A percentile compares a stretch with the other conserved stretches of the same genome.
phyloP scores from a whole-genome alignment of 2,329 filamentous ascomycete species.

The Decorospora gaudefroyi region DNA sequence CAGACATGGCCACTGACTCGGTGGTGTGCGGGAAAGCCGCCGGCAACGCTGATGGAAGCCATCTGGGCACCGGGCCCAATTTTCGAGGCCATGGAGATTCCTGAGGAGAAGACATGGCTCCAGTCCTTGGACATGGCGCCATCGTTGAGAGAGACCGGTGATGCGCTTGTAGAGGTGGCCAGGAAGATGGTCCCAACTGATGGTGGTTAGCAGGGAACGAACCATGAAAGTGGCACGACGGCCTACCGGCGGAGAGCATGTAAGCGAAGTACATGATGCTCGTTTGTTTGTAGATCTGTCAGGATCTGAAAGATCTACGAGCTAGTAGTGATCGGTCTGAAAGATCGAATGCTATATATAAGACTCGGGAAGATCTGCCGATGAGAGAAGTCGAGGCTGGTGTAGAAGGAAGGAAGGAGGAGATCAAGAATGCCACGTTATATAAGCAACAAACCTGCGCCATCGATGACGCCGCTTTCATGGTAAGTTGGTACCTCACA shows the following conservation, averaged over 20 bases:
- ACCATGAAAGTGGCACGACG: background rate
- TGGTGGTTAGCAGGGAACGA: background rate
- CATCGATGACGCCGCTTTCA: too few species aligned
- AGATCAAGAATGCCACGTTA: background rate
- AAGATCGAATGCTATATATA: background rate
- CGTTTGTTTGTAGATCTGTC: background rate
- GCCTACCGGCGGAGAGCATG: background rate
- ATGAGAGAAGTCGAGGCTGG: background rate
- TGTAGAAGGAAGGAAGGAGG: background rate
- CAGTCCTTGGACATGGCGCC: constrained; percentile 4
- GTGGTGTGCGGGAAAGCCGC: too few species aligned
- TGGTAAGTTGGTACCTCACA: background rate
- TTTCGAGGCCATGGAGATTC: background rate
- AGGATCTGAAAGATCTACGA: background rate
- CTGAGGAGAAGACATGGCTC: background rate
- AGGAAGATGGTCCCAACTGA: background rate
- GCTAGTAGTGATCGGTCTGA: too few species aligned
- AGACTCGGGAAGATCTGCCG: background rate
- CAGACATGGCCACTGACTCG: background rate
- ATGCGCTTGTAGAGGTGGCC: background rate
- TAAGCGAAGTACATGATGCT: background rate
- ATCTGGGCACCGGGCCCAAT: background rate
- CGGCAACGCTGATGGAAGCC: constrained; percentile 6
- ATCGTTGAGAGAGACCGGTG: background rate
- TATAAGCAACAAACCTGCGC: background rate